Conservation (phyloP, 805 yeast genomes). For the Sugiyamaella floridensis region DNA sequence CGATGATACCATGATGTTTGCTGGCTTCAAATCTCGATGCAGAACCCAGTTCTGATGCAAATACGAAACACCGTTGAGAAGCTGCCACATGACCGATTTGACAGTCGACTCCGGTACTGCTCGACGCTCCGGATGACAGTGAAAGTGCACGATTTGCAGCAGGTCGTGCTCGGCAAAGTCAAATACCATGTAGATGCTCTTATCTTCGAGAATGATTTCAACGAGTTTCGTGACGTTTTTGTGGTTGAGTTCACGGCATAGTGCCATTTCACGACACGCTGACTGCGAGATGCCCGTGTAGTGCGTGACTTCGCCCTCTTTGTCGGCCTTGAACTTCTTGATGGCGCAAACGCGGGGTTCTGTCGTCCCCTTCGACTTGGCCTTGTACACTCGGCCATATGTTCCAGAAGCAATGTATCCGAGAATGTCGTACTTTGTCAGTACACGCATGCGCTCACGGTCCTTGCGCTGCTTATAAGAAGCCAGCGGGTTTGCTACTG, state of each 20-base stretch:
- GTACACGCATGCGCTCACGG: constrained; percentile 57
- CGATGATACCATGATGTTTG: constrained; percentile 90
- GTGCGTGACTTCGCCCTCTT: constrained; percentile 80
- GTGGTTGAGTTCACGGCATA: constrained; percentile 81
- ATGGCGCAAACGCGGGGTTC: constrained; percentile 58
- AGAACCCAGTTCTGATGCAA: constrained; percentile 94
- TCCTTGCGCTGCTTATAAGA: constrained; percentile 59
- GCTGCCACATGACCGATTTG: constrained; percentile 87
- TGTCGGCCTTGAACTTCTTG: constrained; percentile 90
- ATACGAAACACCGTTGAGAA: constrained; percentile 82
- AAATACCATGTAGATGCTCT: constrained; percentile 87
- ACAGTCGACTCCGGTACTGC: constrained; percentile 72
- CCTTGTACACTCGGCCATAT: constrained; percentile 90
- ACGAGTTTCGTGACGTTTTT: constrained; percentile 71
- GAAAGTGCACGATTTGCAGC: constrained; percentile 87
- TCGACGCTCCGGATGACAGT: constrained; percentile 79
- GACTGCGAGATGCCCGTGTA: constrained; percentile 94
- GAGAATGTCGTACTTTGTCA: constrained; percentile 77
- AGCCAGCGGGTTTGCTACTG: constrained; percentile 32
- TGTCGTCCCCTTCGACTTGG: constrained; percentile 42
- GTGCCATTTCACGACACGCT: constrained; percentile 93
- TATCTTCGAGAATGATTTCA: constrained; percentile 80
- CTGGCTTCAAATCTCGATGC: constrained; percentile 95
- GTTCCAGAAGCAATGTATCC: constrained; percentile 99
- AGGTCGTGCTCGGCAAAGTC: constrained; percentile 96